Percentiles rank a stretch among this genome's conserved stretches.
These are phyloP conservation scores for Ustilago vetiveriae DNA, from an alignment of 1,284 basidiomycete genomes.

Conservation along the genomic window DNA sequence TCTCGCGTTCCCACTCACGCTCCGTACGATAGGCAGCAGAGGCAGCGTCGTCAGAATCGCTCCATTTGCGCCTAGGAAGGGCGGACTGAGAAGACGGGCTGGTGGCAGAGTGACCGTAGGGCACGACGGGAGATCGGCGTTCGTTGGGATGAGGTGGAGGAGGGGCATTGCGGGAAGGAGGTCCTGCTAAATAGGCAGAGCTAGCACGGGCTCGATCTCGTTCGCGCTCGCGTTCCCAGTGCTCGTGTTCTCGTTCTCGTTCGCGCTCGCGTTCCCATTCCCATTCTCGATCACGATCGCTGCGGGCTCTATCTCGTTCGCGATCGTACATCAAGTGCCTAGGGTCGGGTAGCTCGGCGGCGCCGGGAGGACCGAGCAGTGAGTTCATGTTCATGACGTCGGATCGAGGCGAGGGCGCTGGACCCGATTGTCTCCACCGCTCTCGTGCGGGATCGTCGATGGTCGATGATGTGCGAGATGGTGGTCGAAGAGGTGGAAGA, in stretches of 20 bases:
- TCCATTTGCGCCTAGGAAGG: slow-evolving; percentile 54
- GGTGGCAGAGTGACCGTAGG: slow-evolving; percentile 19
- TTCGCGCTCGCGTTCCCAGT: slow-evolving; percentile 29
- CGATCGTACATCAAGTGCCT: slow-evolving; percentile 36
- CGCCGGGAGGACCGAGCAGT: slow-evolving; percentile 43
- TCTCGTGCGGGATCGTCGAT: slow-evolving; percentile 35
- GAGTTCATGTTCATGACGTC: slow-evolving; percentile 60
- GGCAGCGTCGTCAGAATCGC: slow-evolving; percentile 46
- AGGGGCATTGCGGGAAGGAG: slow-evolving; percentile 26
- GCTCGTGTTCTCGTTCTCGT: slow-evolving; percentile 29
- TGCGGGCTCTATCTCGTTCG: slow-evolving; percentile 24
- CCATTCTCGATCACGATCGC: slow-evolving; percentile 28
- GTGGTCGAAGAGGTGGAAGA: slow-evolving; percentile 34
- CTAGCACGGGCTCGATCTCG: slow-evolving; percentile 19
- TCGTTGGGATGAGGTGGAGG: slow-evolving; percentile 17
- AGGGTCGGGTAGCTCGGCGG: slow-evolving; percentile 15
- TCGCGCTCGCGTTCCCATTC: slow-evolving; percentile 31
- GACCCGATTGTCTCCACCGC: slow-evolving; percentile 23
- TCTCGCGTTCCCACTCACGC: slow-evolving; percentile 46
- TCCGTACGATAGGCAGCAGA: slow-evolving; percentile 32
- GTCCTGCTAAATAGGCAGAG: slow-evolving; percentile 19
- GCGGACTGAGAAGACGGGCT: slow-evolving; percentile 40
- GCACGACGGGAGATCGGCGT: slow-evolving; percentile 31
- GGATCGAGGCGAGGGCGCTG: slow-evolving; percentile 26
- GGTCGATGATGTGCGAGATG: slow-evolving; percentile 27